Conservation (phyloP, 2,329 filamentous ascomycete species). For the Septoria petroselini region DNA sequence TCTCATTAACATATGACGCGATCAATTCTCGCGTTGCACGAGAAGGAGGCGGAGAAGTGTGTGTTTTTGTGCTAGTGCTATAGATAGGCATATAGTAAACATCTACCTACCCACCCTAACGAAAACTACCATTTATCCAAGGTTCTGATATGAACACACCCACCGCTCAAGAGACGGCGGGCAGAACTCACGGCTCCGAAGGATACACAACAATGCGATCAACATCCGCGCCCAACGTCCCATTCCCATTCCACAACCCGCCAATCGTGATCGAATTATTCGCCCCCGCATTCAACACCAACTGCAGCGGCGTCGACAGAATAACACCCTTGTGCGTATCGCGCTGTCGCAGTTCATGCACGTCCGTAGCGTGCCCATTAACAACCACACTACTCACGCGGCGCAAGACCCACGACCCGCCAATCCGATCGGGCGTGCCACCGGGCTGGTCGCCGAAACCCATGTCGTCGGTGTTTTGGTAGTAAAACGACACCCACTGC, state of each 20-base stretch:
- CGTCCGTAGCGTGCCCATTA: conserved; percentile 50
- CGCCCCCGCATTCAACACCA: conserved; percentile 54
- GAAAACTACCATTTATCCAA: too few species aligned
- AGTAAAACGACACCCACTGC: conserved; percentile 59
- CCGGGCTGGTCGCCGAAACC: conserved; percentile 55
- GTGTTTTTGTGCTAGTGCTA: too few species aligned
- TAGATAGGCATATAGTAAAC: too few species aligned
- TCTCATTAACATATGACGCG: too few species aligned
- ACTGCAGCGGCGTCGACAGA: conserved; percentile 54
- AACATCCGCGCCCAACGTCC: conserved; percentile 57
- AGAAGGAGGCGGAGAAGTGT: too few species aligned
- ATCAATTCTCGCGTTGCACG: too few species aligned
- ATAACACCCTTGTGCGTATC: conserved; percentile 61
- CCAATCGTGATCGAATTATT: conserved; percentile 60
- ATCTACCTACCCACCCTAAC: too few species aligned
- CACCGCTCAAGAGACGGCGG: too few species aligned
- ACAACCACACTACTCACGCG: conserved; percentile 60
- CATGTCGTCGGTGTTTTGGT: conserved; percentile 61
- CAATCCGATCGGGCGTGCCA: conserved; percentile 58
- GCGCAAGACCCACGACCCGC: conserved; percentile 58
- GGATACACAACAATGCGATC: conserved; percentile 61
- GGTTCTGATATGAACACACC: too few species aligned
- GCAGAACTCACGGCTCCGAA: conserved; percentile 48
- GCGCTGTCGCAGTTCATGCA: conserved; percentile 53
- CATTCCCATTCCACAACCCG: conserved; percentile 55